A percentile compares a stretch with the other conserved stretches of the same genome.
These are phyloP conservation scores for Cyberlindnera galapagoensis DNA, from an alignment of 805 yeast genomes.

Conservation along the genomic window DNA sequence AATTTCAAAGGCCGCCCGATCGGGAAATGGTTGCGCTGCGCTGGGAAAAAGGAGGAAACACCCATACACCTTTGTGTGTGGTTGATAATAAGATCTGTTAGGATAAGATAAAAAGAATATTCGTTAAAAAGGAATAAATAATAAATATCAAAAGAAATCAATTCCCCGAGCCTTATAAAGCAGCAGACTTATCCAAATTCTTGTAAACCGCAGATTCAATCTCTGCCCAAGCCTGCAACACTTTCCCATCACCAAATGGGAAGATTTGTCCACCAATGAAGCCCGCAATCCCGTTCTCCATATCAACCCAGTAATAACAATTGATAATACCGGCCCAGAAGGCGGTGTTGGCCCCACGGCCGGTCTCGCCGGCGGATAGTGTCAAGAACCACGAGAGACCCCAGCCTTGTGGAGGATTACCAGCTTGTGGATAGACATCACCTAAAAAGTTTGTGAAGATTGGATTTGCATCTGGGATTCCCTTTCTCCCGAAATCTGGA, in stretches of 20 bases:
- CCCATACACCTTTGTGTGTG: too few relatives aligned
- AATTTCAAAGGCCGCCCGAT: conserved; percentile 5
- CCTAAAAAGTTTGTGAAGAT: conserved; percentile 11
- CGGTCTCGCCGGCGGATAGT: conserved; percentile 26
- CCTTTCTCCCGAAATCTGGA: conserved; percentile 19
- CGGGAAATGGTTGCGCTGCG: too few relatives aligned
- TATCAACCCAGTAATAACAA: conserved; percentile 36
- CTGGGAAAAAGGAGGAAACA: too few relatives aligned
- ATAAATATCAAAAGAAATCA: too few relatives aligned
- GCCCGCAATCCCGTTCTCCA: conserved; percentile 33
- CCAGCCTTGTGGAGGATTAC: conserved; percentile 26
- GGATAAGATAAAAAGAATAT: too few relatives aligned
- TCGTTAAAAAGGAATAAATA: too few relatives aligned
- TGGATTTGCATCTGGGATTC: conserved; percentile 12
- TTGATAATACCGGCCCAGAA: conserved; percentile 38
- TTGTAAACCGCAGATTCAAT: conserved; percentile 17
- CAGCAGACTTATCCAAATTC: too few relatives aligned
- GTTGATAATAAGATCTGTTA: too few relatives aligned
- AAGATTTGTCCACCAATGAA: conserved; percentile 32
- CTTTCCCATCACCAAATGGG: conserved; percentile 28
- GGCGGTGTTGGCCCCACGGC: conserved; percentile 30
- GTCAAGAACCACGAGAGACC: conserved; percentile 26
- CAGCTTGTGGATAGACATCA: conserved; percentile 22
- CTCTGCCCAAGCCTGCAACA: conserved; percentile 14
- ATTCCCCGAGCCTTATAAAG: too few relatives aligned